Percentiles rank a stretch among this genome's conserved stretches.
Conservation (phyloP, 2,329 filamentous ascomycete genomes). For the Acephala macrosclerotiorum region DNA sequence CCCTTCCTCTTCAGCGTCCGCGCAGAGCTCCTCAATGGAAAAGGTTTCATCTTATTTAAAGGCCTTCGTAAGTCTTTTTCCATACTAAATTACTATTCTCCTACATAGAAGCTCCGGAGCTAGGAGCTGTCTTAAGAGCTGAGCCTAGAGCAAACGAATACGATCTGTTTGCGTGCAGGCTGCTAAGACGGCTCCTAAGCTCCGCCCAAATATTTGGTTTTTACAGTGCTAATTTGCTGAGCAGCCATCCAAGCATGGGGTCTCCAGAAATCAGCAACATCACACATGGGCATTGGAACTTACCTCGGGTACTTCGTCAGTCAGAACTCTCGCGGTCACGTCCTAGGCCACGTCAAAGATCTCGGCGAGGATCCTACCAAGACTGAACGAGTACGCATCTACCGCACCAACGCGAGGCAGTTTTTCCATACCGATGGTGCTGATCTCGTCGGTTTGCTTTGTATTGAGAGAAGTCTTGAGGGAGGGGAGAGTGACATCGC, state of each 20-base stretch:
- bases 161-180: too few species aligned
- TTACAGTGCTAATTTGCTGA: too few species aligned
- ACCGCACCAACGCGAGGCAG: constrained; percentile 84
- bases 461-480: constrained; percentile 77
- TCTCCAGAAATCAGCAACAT: constrained; percentile 78
- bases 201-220: too few species aligned
- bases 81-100: too few species aligned
- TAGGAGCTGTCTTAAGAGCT: too few species aligned
- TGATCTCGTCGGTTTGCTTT: constrained; percentile 84
- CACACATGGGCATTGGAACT: constrained; percentile 87
- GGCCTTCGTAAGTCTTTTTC: too few species aligned
- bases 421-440: constrained; percentile 86
- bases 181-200: too few species aligned
- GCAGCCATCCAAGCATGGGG: constrained; percentile 78
- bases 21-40: constrained; percentile 76
- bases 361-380: constrained; percentile 45
- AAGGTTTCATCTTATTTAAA: constrained; percentile 92
- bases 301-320: constrained; percentile 88
- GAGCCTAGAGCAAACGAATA: too few species aligned
- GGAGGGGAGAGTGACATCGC: constrained; percentile 86
- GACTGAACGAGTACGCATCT: constrained; percentile 88
- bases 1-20: constrained; percentile 61
- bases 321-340: constrained; percentile 85
- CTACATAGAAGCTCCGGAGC: too few species aligned
- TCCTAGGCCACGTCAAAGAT: constrained; percentile 83